Evolutionary conservation across 225 moss, liverwort and hornwort species (phyloP), one percentile per base, ranked within the genome.

Genomic region (Marchantia paleacea): DNA sequence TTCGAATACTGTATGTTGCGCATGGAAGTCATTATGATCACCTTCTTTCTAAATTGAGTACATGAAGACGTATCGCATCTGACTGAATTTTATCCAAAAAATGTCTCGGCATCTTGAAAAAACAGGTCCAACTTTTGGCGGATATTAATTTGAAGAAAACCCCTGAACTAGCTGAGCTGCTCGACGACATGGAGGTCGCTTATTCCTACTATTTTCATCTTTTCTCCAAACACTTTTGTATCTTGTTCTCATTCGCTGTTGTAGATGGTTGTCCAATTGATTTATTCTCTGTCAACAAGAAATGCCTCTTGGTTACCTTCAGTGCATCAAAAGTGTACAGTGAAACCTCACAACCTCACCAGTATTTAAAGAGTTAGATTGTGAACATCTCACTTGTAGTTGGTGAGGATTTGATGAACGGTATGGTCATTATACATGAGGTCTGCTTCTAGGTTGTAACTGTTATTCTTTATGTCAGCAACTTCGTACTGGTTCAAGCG

Each of bases 141-240:
- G 92, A 94, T 55, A 92, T 99, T 13, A 99, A 99, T 86, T 75
- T 99, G 88, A 95, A 99, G 91, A 95, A 99, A 73, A 99, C 93
- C 79, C 99, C 99, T 66, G 95, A 99, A 85, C 86, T 99, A 58
- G 95, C 93, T 51, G 90, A 99, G 83, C 83, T 99, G 52, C 89
- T 99, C 24, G 95, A 94, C 54, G 95, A 92, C 73, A 92, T 87
- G 81, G 99, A 99, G 95, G 97, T 99, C n/a, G 1, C 5, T 5
- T 39, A 39, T 39, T 39, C 64, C 64, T 19, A 19, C 24, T 9
- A 9, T 24, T 64, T 64, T 5, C 2, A 39, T 39, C 25, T 25
- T 50, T 64, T 39, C 4, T 12, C 49, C 50, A 8, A 7, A 16
- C 18, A 16, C 20, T 49, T 71, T 3, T 67, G 25, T 39, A 39